These are phyloP conservation scores for Pythium aquatile DNA, from an alignment of 352 stramenopile genomes.

Conservation along the genomic window DNA sequence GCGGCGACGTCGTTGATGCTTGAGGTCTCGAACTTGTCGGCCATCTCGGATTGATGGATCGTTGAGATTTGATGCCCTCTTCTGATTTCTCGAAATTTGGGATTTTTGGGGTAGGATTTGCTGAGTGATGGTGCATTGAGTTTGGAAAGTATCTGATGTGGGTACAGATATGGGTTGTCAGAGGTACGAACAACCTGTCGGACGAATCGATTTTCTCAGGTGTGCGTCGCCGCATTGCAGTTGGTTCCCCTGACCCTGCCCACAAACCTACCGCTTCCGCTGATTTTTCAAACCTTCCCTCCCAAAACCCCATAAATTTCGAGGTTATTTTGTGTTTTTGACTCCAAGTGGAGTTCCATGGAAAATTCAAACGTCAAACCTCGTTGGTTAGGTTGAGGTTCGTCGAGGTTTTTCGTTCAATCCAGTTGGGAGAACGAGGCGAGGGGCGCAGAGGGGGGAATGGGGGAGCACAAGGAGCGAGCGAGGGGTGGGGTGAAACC, in stretches of 20 bases:
- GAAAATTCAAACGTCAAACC: slow-evolving; percentile 19
- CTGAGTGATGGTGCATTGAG: neutral
- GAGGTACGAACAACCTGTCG: neutral
- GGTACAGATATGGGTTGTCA: neutral
- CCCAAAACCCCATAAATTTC: slow-evolving; percentile 4
- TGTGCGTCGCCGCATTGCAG: slow-evolving; percentile 11
- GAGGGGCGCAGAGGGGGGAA: slow-evolving; percentile 8
- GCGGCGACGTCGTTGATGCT: neutral
- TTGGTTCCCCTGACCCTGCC: slow-evolving; percentile 22
- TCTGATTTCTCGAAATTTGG: slow-evolving; percentile 1
- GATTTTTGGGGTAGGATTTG: neutral
- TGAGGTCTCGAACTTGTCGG: neutral
- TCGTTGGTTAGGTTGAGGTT: neutral
- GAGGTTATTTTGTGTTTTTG: neutral
- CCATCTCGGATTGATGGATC: neutral
- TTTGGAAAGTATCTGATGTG: neutral
- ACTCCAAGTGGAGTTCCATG: neutral
- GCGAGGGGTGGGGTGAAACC: slow-evolving; percentile 20
- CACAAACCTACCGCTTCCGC: slow-evolving; percentile 22
- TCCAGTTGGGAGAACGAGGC: neutral
- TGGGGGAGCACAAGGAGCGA: slow-evolving; percentile 18
- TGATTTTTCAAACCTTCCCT: slow-evolving; percentile 12
- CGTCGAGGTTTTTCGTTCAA: neutral
- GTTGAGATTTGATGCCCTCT: neutral
- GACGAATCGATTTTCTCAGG: slow-evolving; percentile 7